Evolutionary conservation across 1,284 basidiomycete genomes (phyloP), one percentile per base, ranked within the genome.

Genomic region (Rhodotorula mucilaginosa): DNA sequence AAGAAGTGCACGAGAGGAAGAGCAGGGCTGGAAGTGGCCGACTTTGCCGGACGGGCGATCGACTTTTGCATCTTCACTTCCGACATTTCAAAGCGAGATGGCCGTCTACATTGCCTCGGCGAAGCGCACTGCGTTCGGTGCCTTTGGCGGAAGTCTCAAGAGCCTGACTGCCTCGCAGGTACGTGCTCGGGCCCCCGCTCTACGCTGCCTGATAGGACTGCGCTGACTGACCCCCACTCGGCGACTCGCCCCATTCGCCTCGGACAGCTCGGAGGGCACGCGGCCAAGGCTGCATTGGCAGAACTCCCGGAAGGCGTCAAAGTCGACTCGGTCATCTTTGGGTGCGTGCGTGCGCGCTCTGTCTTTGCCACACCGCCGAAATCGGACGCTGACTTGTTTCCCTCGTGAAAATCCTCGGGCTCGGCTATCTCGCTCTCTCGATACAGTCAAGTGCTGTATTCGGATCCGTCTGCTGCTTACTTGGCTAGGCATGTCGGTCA

Each of bases 401-500:
- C 12, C 31, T n/a, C 23, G 46, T n/a, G 58, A 12, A 51, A 51
- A 31, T 13, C 18, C 18, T 5, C 26, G 13, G 47, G 13, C 51
- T 52, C 49, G 31, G n/a, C 58, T 18, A 21, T n/a, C 31, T 21
- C 21, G 4, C n/a, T 3, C 1, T 10, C 39, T 10, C 44, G 65
- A 48, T 16, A 13, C 67, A 84, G 82, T 19, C 80, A 81, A 65
- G 83, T 84, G 12, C 78, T 81, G 29, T 81, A 83, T 66, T 80
- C 81, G 0, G 83, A 84, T 72, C 83, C 82, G 79, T 90, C 93
- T 62, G 94, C 94, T 63, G 94, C 98, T 81, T 93, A 91, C 52
- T 93, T 96, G 44, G 93, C 96, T 65, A 89, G 96, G 74, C 96
- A 99, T 82, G 95, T 97, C 71, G 93, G 91, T 19, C 89, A 98